Percentiles rank a stretch among this genome's conserved stretches.
Conservation (phyloP, 2,329 filamentous ascomycete species). For the Colletotrichum nymphaeae region DNA sequence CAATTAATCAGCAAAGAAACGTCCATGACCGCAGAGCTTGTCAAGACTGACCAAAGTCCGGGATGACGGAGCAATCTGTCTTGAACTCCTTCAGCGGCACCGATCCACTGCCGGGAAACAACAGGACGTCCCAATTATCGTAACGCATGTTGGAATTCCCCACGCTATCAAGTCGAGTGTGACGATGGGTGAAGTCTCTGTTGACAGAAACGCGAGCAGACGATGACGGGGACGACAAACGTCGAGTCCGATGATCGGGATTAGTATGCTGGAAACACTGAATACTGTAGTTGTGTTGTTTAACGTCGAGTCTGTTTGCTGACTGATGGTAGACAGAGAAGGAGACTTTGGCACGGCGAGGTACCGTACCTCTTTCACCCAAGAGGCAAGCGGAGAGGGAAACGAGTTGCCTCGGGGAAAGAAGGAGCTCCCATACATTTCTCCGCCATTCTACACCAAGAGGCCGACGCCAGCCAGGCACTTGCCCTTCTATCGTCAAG, state of each 20-base stretch:
- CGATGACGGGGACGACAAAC: not conserved
- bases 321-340: not conserved
- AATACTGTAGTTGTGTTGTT: not conserved
- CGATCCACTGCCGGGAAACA: conserved; percentile 77
- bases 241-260: not conserved
- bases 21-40: not conserved
- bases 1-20: not conserved
- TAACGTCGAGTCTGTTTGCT: not conserved
- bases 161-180: not conserved
- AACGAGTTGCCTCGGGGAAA: not conserved
- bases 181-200: not conserved
- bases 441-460: not conserved
- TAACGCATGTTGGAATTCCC: conserved; percentile 74
- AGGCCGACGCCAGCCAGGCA: not conserved
- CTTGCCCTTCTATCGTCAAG: not conserved
- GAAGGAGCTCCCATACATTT: not conserved
- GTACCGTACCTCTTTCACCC: not conserved
- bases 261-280: not conserved
- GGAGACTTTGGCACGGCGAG: not conserved
- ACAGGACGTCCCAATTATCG: conserved; percentile 86
- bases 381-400: too few species aligned
- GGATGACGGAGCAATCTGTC: conserved; percentile 79
- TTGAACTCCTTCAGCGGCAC: conserved; percentile 85
- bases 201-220: not conserved
- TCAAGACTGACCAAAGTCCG: conserved; percentile 54